Conservation (phyloP, 805 yeast genomes). For the Saccharomyces mikatae region DNA sequence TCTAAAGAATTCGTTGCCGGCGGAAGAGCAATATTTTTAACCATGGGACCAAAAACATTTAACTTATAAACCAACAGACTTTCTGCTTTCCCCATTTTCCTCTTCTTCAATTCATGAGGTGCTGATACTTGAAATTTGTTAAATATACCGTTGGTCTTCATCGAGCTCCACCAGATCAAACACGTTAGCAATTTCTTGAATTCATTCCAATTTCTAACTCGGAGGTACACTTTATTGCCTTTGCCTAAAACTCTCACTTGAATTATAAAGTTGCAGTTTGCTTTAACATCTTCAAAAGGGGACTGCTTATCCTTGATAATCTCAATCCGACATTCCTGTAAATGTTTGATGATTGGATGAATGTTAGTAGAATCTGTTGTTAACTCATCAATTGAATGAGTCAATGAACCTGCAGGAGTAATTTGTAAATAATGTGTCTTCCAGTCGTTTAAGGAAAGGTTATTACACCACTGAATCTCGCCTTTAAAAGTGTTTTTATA, state of each 20-base stretch:
- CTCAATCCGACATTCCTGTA: conserved; percentile 20
- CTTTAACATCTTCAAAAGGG: neutral
- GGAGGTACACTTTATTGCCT: conserved; percentile 8
- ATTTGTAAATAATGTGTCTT: conserved; percentile 15
- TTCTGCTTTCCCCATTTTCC: conserved; percentile 24
- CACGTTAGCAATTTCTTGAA: conserved; percentile 40
- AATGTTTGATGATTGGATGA: conserved; percentile 16
- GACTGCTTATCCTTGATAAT: conserved; percentile 9
- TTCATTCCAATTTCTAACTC: conserved; percentile 12
- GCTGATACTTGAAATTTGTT: conserved; percentile 40
- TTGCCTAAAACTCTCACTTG: conserved; percentile 8
- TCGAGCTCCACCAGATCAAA: conserved; percentile 49
- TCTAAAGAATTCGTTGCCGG: neutral
- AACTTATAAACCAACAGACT: conserved; percentile 54
- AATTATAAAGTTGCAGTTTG: conserved; percentile 10
- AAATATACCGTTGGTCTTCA: conserved; percentile 45
- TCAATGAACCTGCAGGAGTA: conserved; percentile 12
- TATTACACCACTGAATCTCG: conserved; percentile 18
- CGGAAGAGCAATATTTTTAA: conserved; percentile 16
- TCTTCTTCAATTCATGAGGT: conserved; percentile 12
- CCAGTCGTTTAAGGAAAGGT: conserved; percentile 18
- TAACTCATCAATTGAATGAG: conserved; percentile 10
- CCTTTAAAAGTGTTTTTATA: conserved; percentile 19
- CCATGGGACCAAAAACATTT: conserved; percentile 54
- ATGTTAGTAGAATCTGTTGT: conserved; percentile 2